These are phyloP conservation scores for Candida ascalaphidarum DNA, from an alignment of 805 yeast genomes.

Conservation along the genomic window DNA sequence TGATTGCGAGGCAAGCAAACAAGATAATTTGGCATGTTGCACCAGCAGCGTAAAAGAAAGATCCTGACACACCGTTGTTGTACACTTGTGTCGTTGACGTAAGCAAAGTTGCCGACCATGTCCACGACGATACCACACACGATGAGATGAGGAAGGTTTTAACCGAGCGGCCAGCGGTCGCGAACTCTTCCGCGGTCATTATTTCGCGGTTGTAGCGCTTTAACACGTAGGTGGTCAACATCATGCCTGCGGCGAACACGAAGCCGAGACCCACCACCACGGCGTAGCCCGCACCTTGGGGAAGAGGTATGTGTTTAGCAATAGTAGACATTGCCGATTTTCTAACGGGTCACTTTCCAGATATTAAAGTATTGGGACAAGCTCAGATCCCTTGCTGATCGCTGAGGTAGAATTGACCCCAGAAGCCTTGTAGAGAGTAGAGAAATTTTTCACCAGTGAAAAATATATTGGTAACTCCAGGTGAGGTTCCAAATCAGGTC, in stretches of 20 bases:
- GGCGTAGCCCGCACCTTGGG: slow-evolving; percentile 83
- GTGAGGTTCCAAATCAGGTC: no score
- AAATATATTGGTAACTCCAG: no score
- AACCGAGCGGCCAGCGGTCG: slow-evolving; percentile 88
- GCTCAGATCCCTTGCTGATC: no score
- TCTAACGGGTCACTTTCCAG: no score
- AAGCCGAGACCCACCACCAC: slow-evolving; percentile 84
- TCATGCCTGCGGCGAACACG: slow-evolving; percentile 73
- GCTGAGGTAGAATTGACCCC: no score
- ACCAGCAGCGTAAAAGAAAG: slow-evolving; percentile 83
- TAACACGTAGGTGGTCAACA: slow-evolving; percentile 59
- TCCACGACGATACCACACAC: slow-evolving; percentile 93
- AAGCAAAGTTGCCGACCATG: slow-evolving; percentile 59
- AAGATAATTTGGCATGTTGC: slow-evolving; percentile 83
- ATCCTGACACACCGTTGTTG: slow-evolving; percentile 67
- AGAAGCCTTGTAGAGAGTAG: no score
- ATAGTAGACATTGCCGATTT: slow-evolving; percentile 8
- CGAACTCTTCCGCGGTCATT: slow-evolving; percentile 87
- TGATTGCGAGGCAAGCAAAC: slow-evolving; percentile 82
- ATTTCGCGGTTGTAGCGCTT: slow-evolving; percentile 77
- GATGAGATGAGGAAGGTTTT: slow-evolving; percentile 79
- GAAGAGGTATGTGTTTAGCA: slow-evolving; percentile 27
- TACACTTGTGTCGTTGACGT: slow-evolving; percentile 76
- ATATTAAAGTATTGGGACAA: no score
- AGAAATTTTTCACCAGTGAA: no score